Evolutionary conservation across 2,329 filamentous ascomycete species (phyloP).

Genomic region (Claviceps maximensis): DNA sequence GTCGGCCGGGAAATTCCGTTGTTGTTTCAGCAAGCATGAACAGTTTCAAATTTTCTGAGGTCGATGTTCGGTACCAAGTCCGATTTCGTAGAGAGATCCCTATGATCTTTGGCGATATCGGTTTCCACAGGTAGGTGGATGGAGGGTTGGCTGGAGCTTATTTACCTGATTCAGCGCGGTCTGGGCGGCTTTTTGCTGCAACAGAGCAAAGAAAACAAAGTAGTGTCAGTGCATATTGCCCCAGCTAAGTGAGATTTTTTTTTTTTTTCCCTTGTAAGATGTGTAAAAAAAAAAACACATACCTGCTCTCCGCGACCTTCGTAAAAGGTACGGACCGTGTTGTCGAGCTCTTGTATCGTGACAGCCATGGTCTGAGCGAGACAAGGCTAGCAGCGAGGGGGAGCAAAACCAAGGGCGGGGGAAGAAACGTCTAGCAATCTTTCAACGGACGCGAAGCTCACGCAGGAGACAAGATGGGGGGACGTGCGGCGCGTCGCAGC

Average conservation of each 20-base stretch:
- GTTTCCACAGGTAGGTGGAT: background rate
- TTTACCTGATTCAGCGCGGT: conserved; percentile 80
- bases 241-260: background rate
- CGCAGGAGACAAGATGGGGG: conserved; percentile 14
- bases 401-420: conserved; percentile 17
- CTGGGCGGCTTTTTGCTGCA: conserved; percentile 90
- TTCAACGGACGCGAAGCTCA: conserved; percentile 10
- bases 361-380: conserved; percentile 42
- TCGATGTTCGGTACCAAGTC: background rate
- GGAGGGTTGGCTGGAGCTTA: background rate
- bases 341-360: conserved; percentile 89
- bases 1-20: background rate
- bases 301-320: conserved; percentile 92
- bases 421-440: conserved; percentile 10
- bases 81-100: background rate
- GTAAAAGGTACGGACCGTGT: conserved; percentile 91
- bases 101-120: background rate
- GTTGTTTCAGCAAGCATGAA: background rate
- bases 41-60: background rate
- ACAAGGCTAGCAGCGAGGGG: conserved; percentile 16
- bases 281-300: conserved; percentile 25
- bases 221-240: conserved; percentile 21
- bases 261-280: background rate
- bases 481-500: conserved; percentile 12
- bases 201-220: conserved; percentile 18